Percentiles rank a stretch among this genome's conserved stretches.
Evolutionary conservation across 345 rosid species (phyloP).

Genomic region (Schrenkiella parvula): DNA sequence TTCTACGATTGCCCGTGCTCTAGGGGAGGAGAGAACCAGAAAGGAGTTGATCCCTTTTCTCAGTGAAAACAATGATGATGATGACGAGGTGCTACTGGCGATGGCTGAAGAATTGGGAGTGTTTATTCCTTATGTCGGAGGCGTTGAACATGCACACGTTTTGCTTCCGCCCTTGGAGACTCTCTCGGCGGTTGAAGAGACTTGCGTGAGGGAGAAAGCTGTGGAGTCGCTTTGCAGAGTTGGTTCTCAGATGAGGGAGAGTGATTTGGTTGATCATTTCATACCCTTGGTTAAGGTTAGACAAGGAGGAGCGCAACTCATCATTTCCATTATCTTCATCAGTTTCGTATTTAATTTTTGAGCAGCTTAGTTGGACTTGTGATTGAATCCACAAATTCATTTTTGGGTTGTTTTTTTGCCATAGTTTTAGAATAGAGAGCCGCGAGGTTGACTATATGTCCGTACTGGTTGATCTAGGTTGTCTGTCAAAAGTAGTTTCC

Average conservation of each 20-base stretch:
- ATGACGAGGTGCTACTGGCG: conserved; percentile 80
- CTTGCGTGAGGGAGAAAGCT: conserved; percentile 82
- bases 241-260: conserved; percentile 85
- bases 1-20: conserved; percentile 86
- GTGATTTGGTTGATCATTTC: conserved; percentile 67
- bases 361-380: background rate
- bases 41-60: conserved; percentile 79
- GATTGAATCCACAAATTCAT: background rate
- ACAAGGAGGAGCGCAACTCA: background rate
- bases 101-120: conserved; percentile 86
- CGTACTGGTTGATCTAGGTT: background rate
- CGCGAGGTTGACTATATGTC: background rate
- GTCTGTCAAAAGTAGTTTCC: background rate
- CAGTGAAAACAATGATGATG: conserved; percentile 81
- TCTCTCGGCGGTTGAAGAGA: conserved; percentile 71
- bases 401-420: background rate
- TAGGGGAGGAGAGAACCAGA: conserved; percentile 79
- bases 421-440: background rate
- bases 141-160: conserved; percentile 70
- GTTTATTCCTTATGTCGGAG: conserved; percentile 83
- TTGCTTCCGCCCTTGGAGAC: conserved; percentile 74
- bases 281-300: conserved; percentile 73
- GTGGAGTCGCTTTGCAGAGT: conserved; percentile 75
- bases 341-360: background rate
- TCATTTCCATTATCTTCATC: background rate